Percentiles rank a stretch among this genome's conserved stretches.
phyloP scores from a whole-genome alignment of 208 protist genomes.

The Herpetomonas samuelpessoai region DNA sequence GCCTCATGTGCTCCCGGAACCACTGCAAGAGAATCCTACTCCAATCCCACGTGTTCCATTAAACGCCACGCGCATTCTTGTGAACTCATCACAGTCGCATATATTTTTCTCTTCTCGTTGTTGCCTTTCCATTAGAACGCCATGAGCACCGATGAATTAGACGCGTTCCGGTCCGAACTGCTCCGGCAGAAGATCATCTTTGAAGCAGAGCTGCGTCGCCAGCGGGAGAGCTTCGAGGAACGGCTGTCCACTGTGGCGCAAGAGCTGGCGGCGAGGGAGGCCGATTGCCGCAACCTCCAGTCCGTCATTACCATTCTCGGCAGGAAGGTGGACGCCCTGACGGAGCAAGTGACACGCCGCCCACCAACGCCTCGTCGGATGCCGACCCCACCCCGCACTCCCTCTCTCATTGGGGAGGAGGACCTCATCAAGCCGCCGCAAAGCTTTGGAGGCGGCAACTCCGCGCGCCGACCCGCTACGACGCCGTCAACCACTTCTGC shows the following conservation, averaged over 20 bases:
- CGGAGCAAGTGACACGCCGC: slow-evolving; percentile 22
- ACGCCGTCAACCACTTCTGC: too few relatives aligned
- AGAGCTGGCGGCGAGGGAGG: slow-evolving; percentile 82
- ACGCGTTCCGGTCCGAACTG: slow-evolving; percentile 79
- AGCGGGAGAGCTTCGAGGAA: slow-evolving; percentile 78
- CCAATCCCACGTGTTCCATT: too few relatives aligned
- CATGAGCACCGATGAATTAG: slow-evolving; percentile 69
- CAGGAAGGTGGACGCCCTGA: slow-evolving; percentile 72
- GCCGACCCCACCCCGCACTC: slow-evolving; percentile 38
- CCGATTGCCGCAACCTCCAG: slow-evolving; percentile 88
- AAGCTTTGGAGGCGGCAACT: not conserved
- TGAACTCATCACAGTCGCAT: too few relatives aligned
- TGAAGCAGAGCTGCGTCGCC: slow-evolving; percentile 78
- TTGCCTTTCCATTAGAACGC: too few relatives aligned
- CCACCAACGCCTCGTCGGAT: slow-evolving; percentile 27
- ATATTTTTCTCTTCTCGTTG: too few relatives aligned
- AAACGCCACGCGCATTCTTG: too few relatives aligned
- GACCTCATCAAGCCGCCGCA: not conserved
- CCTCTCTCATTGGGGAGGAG: not conserved
- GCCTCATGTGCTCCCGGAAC: too few relatives aligned
- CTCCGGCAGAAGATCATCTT: slow-evolving; percentile 89
- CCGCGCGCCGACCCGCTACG: not conserved
- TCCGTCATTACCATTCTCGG: slow-evolving; percentile 86
- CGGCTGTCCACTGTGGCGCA: slow-evolving; percentile 43
- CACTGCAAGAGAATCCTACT: too few relatives aligned